A percentile compares a stretch with the other conserved stretches of the same genome.
Conservation (phyloP, 2,329 filamentous ascomycete species). For the Aspergillus awamori region DNA sequence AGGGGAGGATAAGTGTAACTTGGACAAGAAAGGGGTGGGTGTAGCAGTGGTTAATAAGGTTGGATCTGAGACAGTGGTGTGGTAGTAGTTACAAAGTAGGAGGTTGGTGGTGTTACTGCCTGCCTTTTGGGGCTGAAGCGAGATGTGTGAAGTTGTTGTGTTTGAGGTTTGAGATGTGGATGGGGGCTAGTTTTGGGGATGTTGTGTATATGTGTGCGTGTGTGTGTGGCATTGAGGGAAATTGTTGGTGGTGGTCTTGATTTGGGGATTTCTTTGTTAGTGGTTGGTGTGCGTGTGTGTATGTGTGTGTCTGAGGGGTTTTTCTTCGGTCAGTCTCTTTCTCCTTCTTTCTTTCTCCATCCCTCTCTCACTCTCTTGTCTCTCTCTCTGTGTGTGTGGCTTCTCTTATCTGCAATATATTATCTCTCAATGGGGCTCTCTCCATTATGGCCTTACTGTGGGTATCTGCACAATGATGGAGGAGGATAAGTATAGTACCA, state of each 20-base stretch:
- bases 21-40: too few species aligned
- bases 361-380: too few species aligned
- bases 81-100: neutral
- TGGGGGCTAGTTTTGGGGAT: neutral
- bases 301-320: too few species aligned
- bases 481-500: neutral
- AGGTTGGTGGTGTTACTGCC: neutral
- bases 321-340: neutral
- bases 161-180: neutral
- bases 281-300: too few species aligned
- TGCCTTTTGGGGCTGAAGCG: neutral
- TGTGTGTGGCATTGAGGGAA: too few species aligned
- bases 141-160: neutral
- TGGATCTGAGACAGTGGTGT: slow-evolving; percentile 23
- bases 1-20: slow-evolving; percentile 1
- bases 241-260: neutral
- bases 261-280: neutral
- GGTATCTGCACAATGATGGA: neutral
- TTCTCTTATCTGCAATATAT: neutral
- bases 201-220: neutral
- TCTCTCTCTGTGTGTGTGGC: too few species aligned
- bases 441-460: neutral
- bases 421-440: neutral
- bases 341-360: neutral
- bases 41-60: neutral